Base-by-base conservation (phyloP, 1,284 basidiomycete species). In the Marasmius sp. region DNA sequence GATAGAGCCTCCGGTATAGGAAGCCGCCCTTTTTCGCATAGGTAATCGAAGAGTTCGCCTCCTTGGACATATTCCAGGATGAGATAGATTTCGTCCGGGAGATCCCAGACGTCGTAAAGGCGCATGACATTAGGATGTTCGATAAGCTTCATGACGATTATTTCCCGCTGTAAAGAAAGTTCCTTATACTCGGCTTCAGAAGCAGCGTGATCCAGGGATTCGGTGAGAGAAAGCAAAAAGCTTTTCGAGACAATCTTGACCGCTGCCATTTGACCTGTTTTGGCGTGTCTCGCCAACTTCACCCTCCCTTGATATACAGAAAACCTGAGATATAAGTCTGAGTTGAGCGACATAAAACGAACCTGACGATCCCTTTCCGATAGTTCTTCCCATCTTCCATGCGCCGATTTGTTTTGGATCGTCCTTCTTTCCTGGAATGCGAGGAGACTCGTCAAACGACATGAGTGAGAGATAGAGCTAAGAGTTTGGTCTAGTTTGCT, bases 111-210 rank as follows among this genome's bases (percentile, higher is more conserved):
- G 72, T 99, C 97, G 79, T 96, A 97, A 48, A 99, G 85, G 57
- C 89, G 90, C 81, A 94, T 86, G 65, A 99, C 88, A 75, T 98
- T 98, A 1, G 97, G 96, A 73, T 99, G 97, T 69, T 97, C 93
- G 70, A 99, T 93, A 64, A 99, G 89, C 76, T 98, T 98, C 97
- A 99, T 98, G 74, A 99, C 93, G 68, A 98, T 95, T 64, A 99
- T 98, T 77, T 99, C 97, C 66, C 96, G 87, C 76, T 98, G 95
- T 66, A 98, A 91, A 51, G 91, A 89, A 52, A 94, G 85, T 63
- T 92, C 83, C 64, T 84, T 84, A 64, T 84, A 85, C 64, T 87
- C 87, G 7, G 84, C 80, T 64, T 87, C 86, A 67, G 87, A 88
- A 27, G 82, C 85, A 12, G 91, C 85, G 65, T 88, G 85, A 64